These are phyloP conservation scores for Amanita jacksonii DNA, from an alignment of 768 basidiomycete genomes.

Conservation along the genomic window DNA sequence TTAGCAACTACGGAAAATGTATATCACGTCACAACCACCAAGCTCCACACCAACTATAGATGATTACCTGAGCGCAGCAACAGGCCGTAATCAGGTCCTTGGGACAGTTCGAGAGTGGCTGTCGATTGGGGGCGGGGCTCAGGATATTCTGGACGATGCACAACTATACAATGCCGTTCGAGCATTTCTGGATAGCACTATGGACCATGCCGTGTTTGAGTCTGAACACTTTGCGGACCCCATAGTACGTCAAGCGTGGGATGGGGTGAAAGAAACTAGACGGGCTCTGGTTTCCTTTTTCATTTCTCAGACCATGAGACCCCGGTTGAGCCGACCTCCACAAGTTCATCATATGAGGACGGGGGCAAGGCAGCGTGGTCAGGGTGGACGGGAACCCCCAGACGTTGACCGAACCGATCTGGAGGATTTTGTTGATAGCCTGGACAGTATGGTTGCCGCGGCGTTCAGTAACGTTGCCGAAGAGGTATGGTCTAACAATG, in stretches of 20 bases:
- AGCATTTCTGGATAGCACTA: conserved; percentile 46
- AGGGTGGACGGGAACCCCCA: conserved; percentile 40
- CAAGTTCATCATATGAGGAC: conserved; percentile 13
- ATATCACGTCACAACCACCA: conserved; percentile 39
- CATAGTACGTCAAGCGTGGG: conserved; percentile 38
- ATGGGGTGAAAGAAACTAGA: conserved; percentile 32
- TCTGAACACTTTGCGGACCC: conserved; percentile 30
- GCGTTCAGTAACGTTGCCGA: conserved; percentile 70
- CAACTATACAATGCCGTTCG: conserved; percentile 51
- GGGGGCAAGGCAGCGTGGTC: conserved; percentile 22
- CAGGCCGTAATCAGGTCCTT: conserved; percentile 51
- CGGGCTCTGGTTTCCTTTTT: conserved; percentile 36
- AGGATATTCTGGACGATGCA: conserved; percentile 66
- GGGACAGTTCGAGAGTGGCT: conserved; percentile 67
- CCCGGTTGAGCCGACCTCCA: conserved; percentile 22
- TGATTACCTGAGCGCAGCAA: conserved; percentile 41
- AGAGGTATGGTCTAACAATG: conserved; percentile 39
- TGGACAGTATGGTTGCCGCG: conserved; percentile 69
- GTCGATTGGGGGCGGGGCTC: conserved; percentile 60
- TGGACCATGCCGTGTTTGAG: conserved; percentile 44
- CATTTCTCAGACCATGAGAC: conserved; percentile 50
- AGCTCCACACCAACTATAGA: conserved; percentile 31
- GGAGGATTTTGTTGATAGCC: conserved; percentile 65
- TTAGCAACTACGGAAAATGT: conserved; percentile 71
- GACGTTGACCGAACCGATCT: conserved; percentile 55